These are phyloP conservation scores for Pseudozyma pruni DNA, from an alignment of 1,284 basidiomycete species.

Conservation along the genomic window DNA sequence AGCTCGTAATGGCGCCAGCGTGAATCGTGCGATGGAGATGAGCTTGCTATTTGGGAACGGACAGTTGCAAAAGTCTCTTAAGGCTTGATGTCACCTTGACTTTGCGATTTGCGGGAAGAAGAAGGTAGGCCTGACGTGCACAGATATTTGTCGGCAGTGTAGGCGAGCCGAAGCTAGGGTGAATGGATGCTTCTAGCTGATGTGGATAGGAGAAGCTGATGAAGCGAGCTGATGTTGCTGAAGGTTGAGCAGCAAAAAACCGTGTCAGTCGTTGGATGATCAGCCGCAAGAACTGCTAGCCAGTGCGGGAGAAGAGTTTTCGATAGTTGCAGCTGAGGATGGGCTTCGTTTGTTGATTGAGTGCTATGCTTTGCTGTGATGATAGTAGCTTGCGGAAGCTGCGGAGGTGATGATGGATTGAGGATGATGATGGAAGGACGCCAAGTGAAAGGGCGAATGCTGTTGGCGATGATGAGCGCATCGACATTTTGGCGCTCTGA, in stretches of 20 bases:
- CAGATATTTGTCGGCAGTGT: slow-evolving; percentile 47
- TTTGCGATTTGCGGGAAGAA: not conserved
- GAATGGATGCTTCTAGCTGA: slow-evolving; percentile 2
- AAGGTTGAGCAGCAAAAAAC: not conserved
- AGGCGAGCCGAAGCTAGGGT: slow-evolving; percentile 6
- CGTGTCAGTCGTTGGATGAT: too few species aligned
- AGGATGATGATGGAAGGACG: slow-evolving; percentile 2
- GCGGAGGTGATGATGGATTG: slow-evolving; percentile 7
- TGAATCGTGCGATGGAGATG: too few species aligned
- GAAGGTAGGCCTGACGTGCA: slow-evolving; percentile 23
- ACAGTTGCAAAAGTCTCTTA: too few species aligned
- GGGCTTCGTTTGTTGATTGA: not conserved
- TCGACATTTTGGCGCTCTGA: slow-evolving; percentile 16
- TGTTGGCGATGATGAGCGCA: slow-evolving; percentile 11
- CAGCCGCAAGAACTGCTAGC: too few species aligned
- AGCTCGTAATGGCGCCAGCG: too few species aligned
- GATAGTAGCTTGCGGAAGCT: slow-evolving; percentile 11
- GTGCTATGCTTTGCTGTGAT: too few species aligned
- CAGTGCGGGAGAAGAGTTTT: not conserved
- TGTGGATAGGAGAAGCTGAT: not conserved
- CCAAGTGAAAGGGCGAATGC: not conserved
- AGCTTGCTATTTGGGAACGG: too few species aligned
- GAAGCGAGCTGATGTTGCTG: slow-evolving; percentile 5
- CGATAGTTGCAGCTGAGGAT: not conserved
- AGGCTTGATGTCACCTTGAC: too few species aligned